A percentile compares a stretch with the other conserved stretches of the same genome.
These are phyloP conservation scores for Rhizoctonia solani DNA, from an alignment of 1,284 basidiomycete genomes.

Conservation along the genomic window DNA sequence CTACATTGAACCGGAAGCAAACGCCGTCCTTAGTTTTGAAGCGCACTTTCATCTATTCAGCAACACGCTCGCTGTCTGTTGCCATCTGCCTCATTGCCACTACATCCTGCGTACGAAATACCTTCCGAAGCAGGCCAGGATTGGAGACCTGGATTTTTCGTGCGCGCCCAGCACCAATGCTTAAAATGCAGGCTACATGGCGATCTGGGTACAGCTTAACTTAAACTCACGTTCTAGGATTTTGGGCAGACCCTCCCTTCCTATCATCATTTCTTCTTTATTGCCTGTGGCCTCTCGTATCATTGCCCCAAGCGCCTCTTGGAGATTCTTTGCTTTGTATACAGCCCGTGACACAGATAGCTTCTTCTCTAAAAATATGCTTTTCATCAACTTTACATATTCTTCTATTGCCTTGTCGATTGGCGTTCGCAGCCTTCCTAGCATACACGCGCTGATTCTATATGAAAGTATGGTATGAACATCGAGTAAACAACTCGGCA, in stretches of 20 bases:
- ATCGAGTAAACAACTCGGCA: too few species aligned
- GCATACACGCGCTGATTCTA: neutral
- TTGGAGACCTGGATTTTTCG: neutral
- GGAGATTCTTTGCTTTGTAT: neutral
- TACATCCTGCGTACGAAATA: neutral
- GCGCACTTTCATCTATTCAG: neutral
- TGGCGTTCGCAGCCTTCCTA: neutral
- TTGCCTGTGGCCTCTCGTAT: neutral
- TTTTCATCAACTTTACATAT: neutral
- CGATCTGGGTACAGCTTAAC: neutral
- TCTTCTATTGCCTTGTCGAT: neutral
- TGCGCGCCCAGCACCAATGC: conserved; percentile 14
- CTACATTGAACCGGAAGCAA: conserved; percentile 3
- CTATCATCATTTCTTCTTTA: neutral
- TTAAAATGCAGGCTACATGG: neutral
- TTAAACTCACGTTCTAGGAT: conserved; percentile 14
- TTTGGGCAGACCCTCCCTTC: neutral
- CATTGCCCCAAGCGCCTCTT: conserved; percentile 1
- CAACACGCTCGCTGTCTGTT: conserved; percentile 9
- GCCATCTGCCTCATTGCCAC: neutral
- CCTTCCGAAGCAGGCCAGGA: neutral
- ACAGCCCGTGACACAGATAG: neutral
- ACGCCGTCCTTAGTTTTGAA: neutral
- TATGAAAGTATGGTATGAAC: neutral
- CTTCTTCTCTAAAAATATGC: conserved; percentile 7